A percentile compares a stretch with the other conserved stretches of the same genome.
Evolutionary conservation across 345 rosid species (phyloP).

Genomic region (Populus alba): DNA sequence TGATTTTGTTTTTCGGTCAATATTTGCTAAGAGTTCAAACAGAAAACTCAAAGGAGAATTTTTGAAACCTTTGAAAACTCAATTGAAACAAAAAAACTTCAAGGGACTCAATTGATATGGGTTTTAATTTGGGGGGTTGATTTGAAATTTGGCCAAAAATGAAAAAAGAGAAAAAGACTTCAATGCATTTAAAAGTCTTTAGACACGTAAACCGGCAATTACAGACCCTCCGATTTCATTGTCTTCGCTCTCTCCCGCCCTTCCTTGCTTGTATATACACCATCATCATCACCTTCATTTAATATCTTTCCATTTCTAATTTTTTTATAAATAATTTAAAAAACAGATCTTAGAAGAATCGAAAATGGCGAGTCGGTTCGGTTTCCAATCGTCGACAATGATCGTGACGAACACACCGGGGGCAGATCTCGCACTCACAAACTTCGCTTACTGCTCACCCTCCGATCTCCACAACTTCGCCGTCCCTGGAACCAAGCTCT

Average conservation of each 20-base stretch:
- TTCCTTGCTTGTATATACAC: too few relatives aligned
- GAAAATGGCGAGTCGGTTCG: conserved; percentile 58
- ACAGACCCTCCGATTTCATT: too few relatives aligned
- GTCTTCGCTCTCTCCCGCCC: too few relatives aligned
- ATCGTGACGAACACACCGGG: conserved; percentile 74
- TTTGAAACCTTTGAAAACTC: background rate
- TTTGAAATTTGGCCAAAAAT: too few relatives aligned
- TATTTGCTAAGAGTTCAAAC: background rate
- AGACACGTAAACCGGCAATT: too few relatives aligned
- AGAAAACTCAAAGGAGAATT: background rate
- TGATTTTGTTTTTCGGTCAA: background rate
- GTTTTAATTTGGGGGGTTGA: too few relatives aligned
- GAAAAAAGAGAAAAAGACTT: background rate
- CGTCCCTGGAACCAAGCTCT: conserved; percentile 69
- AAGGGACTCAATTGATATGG: too few relatives aligned
- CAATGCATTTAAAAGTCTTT: background rate
- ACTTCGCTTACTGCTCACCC: conserved; percentile 81
- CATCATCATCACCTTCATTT: too few relatives aligned
- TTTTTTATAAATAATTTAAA: too few relatives aligned
- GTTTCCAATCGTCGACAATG: conserved; percentile 51
- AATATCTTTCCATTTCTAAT: too few relatives aligned
- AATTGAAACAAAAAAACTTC: background rate
- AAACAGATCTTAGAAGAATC: conserved; percentile 14
- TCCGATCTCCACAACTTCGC: conserved; percentile 79
- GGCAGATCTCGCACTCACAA: conserved; percentile 77